Evolutionary conservation across 805 yeast species (phyloP).

Genomic region (Metschnikowia cerradonensis): DNA sequence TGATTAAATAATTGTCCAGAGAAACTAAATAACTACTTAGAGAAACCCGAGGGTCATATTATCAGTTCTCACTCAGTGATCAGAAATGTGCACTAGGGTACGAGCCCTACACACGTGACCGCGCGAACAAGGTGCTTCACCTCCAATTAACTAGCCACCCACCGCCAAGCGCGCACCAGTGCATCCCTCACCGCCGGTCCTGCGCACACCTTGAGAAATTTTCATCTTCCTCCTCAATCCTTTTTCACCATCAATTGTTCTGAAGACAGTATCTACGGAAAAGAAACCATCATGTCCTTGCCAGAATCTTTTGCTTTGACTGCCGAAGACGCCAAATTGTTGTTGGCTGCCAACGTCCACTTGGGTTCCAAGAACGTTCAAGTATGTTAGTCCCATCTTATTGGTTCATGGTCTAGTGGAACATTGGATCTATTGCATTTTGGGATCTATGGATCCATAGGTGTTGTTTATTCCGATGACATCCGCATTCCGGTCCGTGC

Average conservation of each 20-base stretch:
- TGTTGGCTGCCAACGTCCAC: slow-evolving; percentile 99
- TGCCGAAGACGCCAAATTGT: slow-evolving; percentile 97
- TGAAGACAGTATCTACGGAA: slow-evolving; percentile 17
- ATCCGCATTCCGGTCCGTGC: too few species aligned
- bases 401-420: too few species aligned
- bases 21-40: too few species aligned
- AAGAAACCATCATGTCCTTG: slow-evolving; percentile 55
- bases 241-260: slow-evolving; percentile 18
- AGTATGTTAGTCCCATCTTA: slow-evolving; percentile 52
- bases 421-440: too few species aligned
- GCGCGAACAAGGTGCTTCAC: not conserved
- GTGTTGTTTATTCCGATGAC: too few species aligned
- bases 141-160: not conserved
- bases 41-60: too few species aligned
- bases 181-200: slow-evolving; percentile 19
- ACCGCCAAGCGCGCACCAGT: slow-evolving; percentile 8
- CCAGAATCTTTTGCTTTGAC: slow-evolving; percentile 90
- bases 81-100: not conserved
- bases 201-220: slow-evolving; percentile 21
- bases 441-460: too few species aligned
- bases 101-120: slow-evolving; percentile 5
- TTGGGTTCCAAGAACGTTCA: slow-evolving; percentile 99
- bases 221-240: slow-evolving; percentile 16
- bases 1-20: too few species aligned
- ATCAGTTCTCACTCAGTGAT: too few species aligned